Percentiles rank a stretch among this genome's conserved stretches.
Conservation (phyloP, 768 basidiomycete species). For the Hypholoma fasciculare region DNA sequence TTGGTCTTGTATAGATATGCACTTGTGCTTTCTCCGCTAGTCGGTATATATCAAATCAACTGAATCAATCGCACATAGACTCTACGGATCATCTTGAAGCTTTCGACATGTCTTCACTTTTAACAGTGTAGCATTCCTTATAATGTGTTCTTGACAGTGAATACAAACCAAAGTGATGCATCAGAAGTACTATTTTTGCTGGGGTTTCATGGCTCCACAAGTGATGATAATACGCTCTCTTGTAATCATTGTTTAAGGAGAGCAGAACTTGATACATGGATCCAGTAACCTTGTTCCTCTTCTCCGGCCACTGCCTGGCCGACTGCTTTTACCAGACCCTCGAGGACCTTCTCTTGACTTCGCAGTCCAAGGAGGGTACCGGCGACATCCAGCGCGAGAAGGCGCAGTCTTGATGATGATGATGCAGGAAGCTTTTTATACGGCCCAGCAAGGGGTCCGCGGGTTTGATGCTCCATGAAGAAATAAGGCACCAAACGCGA, state of each 20-base stretch:
- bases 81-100: too few relatives aligned
- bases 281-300: conserved; percentile 41
- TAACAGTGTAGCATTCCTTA: too few relatives aligned
- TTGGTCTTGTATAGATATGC: conserved; percentile 29
- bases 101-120: too few relatives aligned
- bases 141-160: too few relatives aligned
- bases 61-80: background rate
- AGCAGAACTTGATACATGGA: conserved; percentile 20
- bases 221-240: background rate
- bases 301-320: conserved; percentile 36
- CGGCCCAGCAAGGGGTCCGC: conserved; percentile 75
- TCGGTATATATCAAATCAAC: conserved; percentile 5
- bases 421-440: conserved; percentile 61
- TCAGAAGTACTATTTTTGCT: background rate
- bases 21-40: conserved; percentile 17
- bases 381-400: conserved; percentile 67
- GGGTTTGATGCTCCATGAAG: conserved; percentile 69
- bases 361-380: conserved; percentile 27
- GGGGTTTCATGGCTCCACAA: background rate
- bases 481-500: conserved; percentile 81
- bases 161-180: too few relatives aligned
- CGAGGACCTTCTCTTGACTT: conserved; percentile 8
- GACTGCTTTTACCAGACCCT: conserved; percentile 28
- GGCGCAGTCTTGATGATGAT: conserved; percentile 38
- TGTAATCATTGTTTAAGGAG: conserved; percentile 12